These are phyloP conservation scores for Umbilicus rupestris DNA, from an alignment of 164 flowering plant species.

Conservation along the genomic window DNA sequence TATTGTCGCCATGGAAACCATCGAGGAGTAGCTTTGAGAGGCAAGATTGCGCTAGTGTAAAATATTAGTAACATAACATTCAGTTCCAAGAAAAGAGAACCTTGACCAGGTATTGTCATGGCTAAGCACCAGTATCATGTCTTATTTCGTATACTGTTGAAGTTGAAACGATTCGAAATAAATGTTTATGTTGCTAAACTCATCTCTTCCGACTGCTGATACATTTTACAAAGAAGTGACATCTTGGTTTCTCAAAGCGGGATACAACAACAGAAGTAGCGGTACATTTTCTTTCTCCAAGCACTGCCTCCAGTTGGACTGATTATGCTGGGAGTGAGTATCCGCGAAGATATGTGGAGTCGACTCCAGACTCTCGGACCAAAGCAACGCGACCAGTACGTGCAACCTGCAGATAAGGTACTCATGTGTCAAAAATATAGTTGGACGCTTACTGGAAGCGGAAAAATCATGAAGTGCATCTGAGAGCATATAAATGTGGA, in stretches of 20 bases:
- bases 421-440: not conserved
- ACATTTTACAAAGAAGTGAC: not conserved
- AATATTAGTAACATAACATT: not conserved
- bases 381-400: constrained; percentile 15
- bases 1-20: constrained; percentile 41
- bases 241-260: not conserved
- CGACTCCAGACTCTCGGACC: constrained; percentile 14
- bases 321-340: constrained; percentile 12
- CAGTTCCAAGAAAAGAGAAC: not conserved
- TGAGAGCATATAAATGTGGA: not conserved
- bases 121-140: no score
- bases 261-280: not conserved
- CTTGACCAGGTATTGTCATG: not conserved
- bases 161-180: no score
- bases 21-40: not conserved
- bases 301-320: not conserved
- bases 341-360: constrained; percentile 14
- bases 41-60: not conserved
- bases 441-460: not conserved
- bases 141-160: no score
- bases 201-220: no score
- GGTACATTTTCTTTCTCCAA: not conserved
- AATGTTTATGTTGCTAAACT: no score
- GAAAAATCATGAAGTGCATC: no score
- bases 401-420: constrained; percentile 11